Evolutionary conservation across 768 basidiomycete genomes (phyloP).

Genomic region (Russula virescens): DNA sequence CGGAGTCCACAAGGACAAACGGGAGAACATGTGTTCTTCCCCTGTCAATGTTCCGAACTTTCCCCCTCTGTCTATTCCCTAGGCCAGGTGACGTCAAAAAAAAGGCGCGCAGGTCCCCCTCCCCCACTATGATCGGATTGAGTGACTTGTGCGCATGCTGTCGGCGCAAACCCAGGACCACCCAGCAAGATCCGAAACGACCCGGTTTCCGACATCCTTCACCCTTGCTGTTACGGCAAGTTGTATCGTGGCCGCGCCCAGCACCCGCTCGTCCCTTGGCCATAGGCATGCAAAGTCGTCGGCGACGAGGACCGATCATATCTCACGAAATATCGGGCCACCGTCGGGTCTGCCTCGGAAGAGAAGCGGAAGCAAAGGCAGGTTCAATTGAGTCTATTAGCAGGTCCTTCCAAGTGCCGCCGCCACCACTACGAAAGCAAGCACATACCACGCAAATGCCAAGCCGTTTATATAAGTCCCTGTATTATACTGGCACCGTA

Average conservation of each 20-base stretch:
- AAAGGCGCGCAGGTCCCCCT: not conserved
- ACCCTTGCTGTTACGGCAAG: too few species aligned
- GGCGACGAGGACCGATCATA: not conserved
- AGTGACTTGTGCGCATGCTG: constrained; percentile 3
- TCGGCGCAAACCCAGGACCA: not conserved
- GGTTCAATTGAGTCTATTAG: not conserved
- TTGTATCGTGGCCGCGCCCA: too few species aligned
- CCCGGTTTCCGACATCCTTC: too few species aligned
- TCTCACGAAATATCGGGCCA: not conserved
- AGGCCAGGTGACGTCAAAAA: constrained; percentile 15
- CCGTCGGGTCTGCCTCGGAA: not conserved
- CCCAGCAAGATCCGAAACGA: not conserved
- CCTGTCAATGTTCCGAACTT: constrained; percentile 12
- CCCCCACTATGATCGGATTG: not conserved
- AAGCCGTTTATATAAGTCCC: too few species aligned
- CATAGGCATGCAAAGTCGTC: not conserved
- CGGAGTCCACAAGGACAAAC: not conserved
- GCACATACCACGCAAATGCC: too few species aligned
- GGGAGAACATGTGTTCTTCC: not conserved
- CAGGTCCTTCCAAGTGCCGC: too few species aligned
- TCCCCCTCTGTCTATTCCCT: not conserved
- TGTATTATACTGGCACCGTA: too few species aligned
- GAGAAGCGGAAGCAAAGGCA: not conserved
- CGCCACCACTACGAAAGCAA: too few species aligned
- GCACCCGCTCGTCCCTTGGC: too few species aligned